These are phyloP conservation scores for Aspergillus hortae DNA, from an alignment of 2,329 filamentous ascomycete species.

Conservation along the genomic window DNA sequence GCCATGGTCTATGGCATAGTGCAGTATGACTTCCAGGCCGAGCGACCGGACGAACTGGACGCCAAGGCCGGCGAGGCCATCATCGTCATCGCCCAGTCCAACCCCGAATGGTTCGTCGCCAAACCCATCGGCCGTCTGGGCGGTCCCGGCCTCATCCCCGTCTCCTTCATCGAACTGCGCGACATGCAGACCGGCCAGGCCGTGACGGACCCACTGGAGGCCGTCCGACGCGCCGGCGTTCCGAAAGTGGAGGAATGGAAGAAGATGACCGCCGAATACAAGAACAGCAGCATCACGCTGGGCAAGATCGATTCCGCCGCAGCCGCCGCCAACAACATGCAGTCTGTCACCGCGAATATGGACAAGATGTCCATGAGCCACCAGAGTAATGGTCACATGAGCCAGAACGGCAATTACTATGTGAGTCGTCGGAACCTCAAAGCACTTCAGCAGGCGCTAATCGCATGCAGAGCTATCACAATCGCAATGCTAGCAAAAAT, in stretches of 20 bases:
- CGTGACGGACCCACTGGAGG: conserved; percentile 76
- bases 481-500: conserved; percentile 38
- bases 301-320: conserved; percentile 70
- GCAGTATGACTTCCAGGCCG: conserved; percentile 93
- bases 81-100: conserved; percentile 97
- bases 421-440: conserved; percentile 38
- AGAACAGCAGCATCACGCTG: conserved; percentile 96
- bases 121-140: conserved; percentile 98
- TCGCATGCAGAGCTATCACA: conserved; percentile 31
- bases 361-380: conserved; percentile 74
- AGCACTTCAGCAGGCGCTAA: neutral
- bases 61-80: conserved; percentile 94
- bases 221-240: conserved; percentile 82
- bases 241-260: conserved; percentile 98
- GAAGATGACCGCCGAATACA: conserved; percentile 98
- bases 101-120: conserved; percentile 98
- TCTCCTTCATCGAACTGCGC: conserved; percentile 93
- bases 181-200: conserved; percentile 87
- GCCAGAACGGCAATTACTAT: conserved; percentile 47
- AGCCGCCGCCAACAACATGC: conserved; percentile 32
- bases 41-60: conserved; percentile 91
- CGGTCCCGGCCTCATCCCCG: conserved; percentile 89
- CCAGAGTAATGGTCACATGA: conserved; percentile 46
- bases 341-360: conserved; percentile 66
- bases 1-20: conserved; percentile 96